Conservation (phyloP, 2,329 filamentous ascomycete genomes). For the Colletotrichum simmondsii region DNA sequence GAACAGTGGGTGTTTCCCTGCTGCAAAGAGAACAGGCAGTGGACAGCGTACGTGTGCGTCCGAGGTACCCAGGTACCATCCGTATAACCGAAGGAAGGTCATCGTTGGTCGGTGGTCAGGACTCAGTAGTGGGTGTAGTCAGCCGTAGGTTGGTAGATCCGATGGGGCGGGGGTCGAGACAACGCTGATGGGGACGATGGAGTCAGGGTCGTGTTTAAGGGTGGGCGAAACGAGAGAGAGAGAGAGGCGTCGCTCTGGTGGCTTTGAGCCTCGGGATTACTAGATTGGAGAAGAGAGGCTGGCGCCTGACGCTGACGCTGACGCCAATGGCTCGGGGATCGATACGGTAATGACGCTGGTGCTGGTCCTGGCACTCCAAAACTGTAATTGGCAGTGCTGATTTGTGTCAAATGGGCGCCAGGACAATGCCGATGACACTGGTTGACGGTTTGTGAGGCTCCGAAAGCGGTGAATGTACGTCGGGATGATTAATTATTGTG, state of each 20-base stretch:
- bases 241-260: neutral
- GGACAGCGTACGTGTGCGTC: constrained; percentile 21
- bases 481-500: neutral
- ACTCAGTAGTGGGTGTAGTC: neutral
- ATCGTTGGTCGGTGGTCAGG: neutral
- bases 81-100: neutral
- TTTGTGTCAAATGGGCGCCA: constrained; percentile 21
- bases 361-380: neutral
- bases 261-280: neutral
- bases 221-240: constrained; percentile 21
- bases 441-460: constrained; percentile 22
- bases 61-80: constrained; percentile 5
- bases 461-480: constrained; percentile 25
- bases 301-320: neutral
- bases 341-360: neutral
- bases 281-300: neutral
- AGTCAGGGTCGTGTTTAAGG: constrained; percentile 20
- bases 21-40: constrained; percentile 25
- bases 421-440: constrained; percentile 28
- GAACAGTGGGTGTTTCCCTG: constrained; percentile 32
- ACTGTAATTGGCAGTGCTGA: neutral
- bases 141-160: constrained; percentile 12
- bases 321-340: neutral
- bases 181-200: constrained; percentile 25
- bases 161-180: constrained; percentile 25